Evolutionary conservation across 306 rosid genomes (phyloP), one percentile per base, ranked within the genome.

Genomic region (Pyrus bretschneideri): DNA sequence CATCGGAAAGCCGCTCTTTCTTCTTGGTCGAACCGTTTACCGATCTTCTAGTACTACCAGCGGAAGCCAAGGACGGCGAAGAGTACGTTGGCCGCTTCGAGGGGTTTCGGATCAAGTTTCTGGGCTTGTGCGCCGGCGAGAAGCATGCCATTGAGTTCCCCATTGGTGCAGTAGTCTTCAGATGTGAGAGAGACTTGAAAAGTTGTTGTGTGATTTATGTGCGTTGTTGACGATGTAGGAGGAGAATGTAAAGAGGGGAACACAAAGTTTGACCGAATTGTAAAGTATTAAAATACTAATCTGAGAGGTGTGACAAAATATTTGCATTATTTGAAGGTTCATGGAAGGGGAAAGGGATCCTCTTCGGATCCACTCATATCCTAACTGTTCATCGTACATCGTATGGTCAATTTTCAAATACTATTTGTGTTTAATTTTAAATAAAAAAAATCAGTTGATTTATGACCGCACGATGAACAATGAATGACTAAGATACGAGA

Each of bases 131-230:
- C 9, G 76, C n/a, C 9, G 83, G 66, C 29, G 72, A 63, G 73
- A 81, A 70, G 54, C 84, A 81, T 29, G 49, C 33, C 40, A 69
- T 27, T 21, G 80, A 81, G 77, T 81, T 81, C 2, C 84, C 84
- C 84, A 81, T 80, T 11, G 17, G 18, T 8, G 38, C 15, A 7
- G 23, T 9, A 31, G 62, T 8, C 57, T 62, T 55, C 66, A 4
- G 68, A 38, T 11, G 58, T 33, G 46, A 19, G 65, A 55, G 76
- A 8, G 31, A 54, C 9, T 54, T 9, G 4, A 23, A 25, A 12
- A 4, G 17, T 61, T 35, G 66, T 51, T 11, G 57, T 51, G 12
- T 11, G 33, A 11, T 23, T 23, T 60, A 25, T 23, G 13, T 44
- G 55, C 21, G 19, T n/a, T 66, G 23, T 25, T 27, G 38, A 13